These are phyloP conservation scores for Cladobotryum protrusum DNA, from an alignment of 2,329 filamentous ascomycete genomes.

Conservation along the genomic window DNA sequence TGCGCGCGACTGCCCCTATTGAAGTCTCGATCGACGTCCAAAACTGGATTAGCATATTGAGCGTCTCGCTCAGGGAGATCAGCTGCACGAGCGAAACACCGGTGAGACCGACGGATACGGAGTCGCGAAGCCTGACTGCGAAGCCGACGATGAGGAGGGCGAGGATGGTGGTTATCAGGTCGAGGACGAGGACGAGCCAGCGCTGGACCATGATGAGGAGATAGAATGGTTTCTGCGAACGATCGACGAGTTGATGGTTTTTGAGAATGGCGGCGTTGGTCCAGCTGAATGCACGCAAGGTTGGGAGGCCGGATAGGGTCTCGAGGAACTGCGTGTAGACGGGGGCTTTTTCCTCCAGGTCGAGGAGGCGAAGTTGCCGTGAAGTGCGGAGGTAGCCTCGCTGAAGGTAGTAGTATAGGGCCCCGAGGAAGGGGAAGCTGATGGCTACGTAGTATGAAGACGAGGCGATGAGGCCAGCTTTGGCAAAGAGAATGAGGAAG, in stretches of 20 bases:
- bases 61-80: conserved; percentile 26
- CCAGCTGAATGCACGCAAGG: conserved; percentile 51
- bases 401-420: conserved; percentile 38
- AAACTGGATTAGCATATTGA: conserved; percentile 30
- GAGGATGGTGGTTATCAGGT: conserved; percentile 41
- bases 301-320: conserved; percentile 40
- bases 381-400: conserved; percentile 37
- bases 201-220: conserved; percentile 50
- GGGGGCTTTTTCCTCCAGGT: conserved; percentile 36
- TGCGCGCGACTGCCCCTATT: conserved; percentile 29
- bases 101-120: conserved; percentile 24
- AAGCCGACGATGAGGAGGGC: conserved; percentile 43
- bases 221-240: conserved; percentile 52
- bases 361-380: conserved; percentile 35
- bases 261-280: conserved; percentile 31
- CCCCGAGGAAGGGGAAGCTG: conserved; percentile 36
- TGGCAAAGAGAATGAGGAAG: conserved; percentile 24
- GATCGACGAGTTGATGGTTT: conserved; percentile 43
- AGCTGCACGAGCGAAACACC: conserved; percentile 29
- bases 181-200: conserved; percentile 48
- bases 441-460: conserved; percentile 30
- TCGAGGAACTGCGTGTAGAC: conserved; percentile 39
- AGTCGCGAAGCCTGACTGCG: conserved; percentile 29
- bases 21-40: conserved; percentile 35
- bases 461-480: conserved; percentile 19